Base-by-base conservation (phyloP, 208 protist species). In the Leishmania major region DNA sequence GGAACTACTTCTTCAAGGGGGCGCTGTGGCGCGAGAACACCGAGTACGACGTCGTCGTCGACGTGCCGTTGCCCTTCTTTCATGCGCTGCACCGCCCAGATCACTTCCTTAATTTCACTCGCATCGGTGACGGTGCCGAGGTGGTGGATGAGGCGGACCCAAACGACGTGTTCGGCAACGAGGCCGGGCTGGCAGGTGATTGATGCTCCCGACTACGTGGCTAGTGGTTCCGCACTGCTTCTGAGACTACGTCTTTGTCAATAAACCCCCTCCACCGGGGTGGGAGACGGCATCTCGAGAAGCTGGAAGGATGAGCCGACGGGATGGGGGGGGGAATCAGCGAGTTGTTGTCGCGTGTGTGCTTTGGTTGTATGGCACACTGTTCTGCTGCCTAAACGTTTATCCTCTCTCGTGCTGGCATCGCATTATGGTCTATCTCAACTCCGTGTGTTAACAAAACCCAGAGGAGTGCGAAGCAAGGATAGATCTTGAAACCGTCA, bases 1-100 rank as follows among this genome's bases (percentile, higher is more conserved):
- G 95, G 94, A 98, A 98, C 85, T 95, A 96, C 87, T 90, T 88
- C 77, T 98, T 98, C 86, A 90, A 88, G n/a, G 92, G 93, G 17
- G 90, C 92, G 40, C 71, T 90, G 47, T 97, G 93, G 94, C 89
- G 89, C 80, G 92, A 97, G 66, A 86, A 85, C 59, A 91, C 83
- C 59, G 89, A 92, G 78, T 98, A 93, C 84, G 92, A 97, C 55
- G 92, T 97, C 19, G 81, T 79, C 25, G 93, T 92, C 22, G 93
- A 96, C 64, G 47, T 91, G 8, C 95, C 95, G 28, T 66, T 88
- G 45, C 80, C 84, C 53, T 98, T 96, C 83, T 98, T 98, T 79
- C 74, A 85, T 37, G 77, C 88, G 31, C 80, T 88, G 53, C 93
- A 98, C 79, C 91, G 94, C 25, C 90, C 92, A 2, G 94, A 98